These are phyloP conservation scores for Sclerotinia trifoliorum DNA, from an alignment of 2,329 filamentous ascomycete genomes.

Conservation along the genomic window DNA sequence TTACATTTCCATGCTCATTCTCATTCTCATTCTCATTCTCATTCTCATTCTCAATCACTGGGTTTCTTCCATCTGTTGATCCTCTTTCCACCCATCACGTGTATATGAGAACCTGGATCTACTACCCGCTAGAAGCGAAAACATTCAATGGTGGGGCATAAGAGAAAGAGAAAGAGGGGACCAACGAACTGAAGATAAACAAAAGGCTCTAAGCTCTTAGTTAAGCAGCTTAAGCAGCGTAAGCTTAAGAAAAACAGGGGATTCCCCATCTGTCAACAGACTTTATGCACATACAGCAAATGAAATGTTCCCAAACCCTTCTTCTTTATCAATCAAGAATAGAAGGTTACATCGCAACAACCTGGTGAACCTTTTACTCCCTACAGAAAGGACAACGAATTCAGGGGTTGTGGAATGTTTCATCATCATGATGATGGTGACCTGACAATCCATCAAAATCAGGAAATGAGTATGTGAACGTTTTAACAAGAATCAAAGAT, in stretches of 20 bases:
- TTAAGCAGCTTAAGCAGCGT: too few species aligned
- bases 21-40: background rate
- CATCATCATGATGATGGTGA: background rate
- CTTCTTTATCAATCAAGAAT: background rate
- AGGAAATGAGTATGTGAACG: background rate
- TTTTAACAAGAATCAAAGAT: background rate
- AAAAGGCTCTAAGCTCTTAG: background rate
- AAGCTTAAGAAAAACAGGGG: background rate
- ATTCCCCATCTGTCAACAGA: conserved; percentile 13
- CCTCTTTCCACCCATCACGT: conserved; percentile 1
- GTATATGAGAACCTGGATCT: conserved; percentile 16
- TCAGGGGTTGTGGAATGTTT: conserved; percentile 6
- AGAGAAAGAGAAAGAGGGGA: background rate
- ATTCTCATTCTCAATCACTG: background rate
- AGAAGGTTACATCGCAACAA: conserved; percentile 9
- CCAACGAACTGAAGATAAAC: background rate
- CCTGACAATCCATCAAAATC: background rate
- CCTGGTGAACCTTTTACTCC: background rate
- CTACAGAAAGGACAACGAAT: background rate
- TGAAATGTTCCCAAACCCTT: background rate
- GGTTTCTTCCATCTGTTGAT: background rate
- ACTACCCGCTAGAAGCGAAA: conserved; percentile 17
- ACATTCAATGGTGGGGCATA: conserved; percentile 6
- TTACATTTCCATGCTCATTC: background rate
- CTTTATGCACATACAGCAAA: background rate